Percentiles rank a stretch among this genome's conserved stretches.
phyloP scores from a whole-genome alignment of 352 stramenopile genomes.

The Phytophthora colocasiae region DNA sequence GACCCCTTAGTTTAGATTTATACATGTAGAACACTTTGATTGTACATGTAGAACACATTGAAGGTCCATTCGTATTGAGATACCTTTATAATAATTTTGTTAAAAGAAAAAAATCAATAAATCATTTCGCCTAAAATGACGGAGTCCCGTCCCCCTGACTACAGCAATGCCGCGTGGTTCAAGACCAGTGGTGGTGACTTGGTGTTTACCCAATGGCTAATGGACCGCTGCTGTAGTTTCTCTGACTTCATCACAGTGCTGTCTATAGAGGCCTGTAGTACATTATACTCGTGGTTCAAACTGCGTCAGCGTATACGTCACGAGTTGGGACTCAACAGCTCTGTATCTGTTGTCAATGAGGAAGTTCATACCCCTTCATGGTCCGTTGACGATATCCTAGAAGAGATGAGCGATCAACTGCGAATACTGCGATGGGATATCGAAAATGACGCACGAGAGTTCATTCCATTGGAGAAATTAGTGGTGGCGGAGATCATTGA shows the following conservation, averaged over 20 bases:
- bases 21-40: no score
- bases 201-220: constrained; percentile 53
- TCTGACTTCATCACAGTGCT: constrained; percentile 34
- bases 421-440: constrained; percentile 25
- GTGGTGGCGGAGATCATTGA: constrained; percentile 54
- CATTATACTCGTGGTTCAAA: constrained; percentile 34
- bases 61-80: no score
- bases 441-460: constrained; percentile 6
- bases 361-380: constrained; percentile 1
- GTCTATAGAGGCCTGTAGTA: constrained; percentile 10
- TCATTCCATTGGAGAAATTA: constrained; percentile 31
- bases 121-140: no score
- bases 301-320: constrained; percentile 45
- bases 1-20: no score
- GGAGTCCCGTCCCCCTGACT: no score
- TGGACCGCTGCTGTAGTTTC: constrained; percentile 45
- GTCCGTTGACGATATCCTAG: constrained; percentile 13
- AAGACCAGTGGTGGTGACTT: constrained; percentile 40
- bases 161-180: constrained; percentile 40
- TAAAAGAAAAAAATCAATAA: no score
- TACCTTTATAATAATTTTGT: no score
- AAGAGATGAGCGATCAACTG: constrained; percentile 32
- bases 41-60: no score
- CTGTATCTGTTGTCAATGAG: not conserved
- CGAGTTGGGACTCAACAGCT: constrained; percentile 29